These are phyloP conservation scores for Candida pseudoviswanathii DNA, from an alignment of 1,139 yeast species.

Conservation along the genomic window DNA sequence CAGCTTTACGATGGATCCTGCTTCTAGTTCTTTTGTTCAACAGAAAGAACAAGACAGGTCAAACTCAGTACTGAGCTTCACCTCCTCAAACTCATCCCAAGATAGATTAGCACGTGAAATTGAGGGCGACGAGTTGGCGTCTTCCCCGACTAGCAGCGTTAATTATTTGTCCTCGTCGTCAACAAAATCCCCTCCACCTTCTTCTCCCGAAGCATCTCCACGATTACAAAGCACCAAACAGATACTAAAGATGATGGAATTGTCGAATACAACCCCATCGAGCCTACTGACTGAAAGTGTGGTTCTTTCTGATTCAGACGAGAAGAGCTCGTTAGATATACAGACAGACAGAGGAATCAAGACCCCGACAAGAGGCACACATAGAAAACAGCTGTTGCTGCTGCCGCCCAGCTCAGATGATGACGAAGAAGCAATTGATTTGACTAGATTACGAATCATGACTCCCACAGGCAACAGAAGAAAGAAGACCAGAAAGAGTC, in stretches of 20 bases:
- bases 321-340: conserved; percentile 33
- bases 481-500: conserved; percentile 2
- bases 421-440: conserved; percentile 14
- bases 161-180: conserved; percentile 7
- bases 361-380: conserved; percentile 9
- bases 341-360: conserved; percentile 2
- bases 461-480: conserved; percentile 4
- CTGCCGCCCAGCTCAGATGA: conserved; percentile 13
- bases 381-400: background rate
- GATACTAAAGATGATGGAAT: conserved; percentile 4
- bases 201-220: conserved; percentile 24
- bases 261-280: background rate
- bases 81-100: background rate
- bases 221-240: conserved; percentile 9
- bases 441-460: conserved; percentile 2
- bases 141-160: conserved; percentile 11
- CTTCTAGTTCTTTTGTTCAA: conserved; percentile 1
- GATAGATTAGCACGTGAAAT: conserved; percentile 1
- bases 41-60: background rate
- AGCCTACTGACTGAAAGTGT: conserved; percentile 28
- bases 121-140: background rate
- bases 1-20: background rate
- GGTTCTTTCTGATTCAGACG: conserved; percentile 42
- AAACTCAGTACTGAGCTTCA: conserved; percentile 1
- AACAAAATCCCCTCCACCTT: conserved; percentile 9